A percentile compares a stretch with the other conserved stretches of the same genome.
Evolutionary conservation across 148 eudicot species (phyloP).

Genomic region (Rhododendron ovatum): DNA sequence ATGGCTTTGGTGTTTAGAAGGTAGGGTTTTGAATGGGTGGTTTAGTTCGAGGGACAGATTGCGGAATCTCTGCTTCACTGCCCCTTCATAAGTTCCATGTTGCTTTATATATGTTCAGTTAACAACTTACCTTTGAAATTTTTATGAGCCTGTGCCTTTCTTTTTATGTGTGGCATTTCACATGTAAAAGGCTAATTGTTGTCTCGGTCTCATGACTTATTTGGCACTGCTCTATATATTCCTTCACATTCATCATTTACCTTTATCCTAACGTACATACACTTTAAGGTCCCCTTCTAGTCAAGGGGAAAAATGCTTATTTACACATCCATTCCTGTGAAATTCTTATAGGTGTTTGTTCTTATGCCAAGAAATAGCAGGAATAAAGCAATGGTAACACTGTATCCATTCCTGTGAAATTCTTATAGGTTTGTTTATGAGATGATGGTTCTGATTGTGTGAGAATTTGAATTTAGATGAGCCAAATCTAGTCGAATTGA

Average conservation of each 20-base stretch:
- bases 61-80: background rate
- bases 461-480: background rate
- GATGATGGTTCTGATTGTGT: background rate
- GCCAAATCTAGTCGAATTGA: background rate
- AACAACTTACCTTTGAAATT: background rate
- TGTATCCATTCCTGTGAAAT: background rate
- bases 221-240: background rate
- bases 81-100: background rate
- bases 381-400: background rate
- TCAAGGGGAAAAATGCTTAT: background rate
- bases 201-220: background rate
- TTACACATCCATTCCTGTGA: background rate
- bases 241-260: background rate
- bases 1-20: background rate
- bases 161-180: background rate
- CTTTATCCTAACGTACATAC: background rate
- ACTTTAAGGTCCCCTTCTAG: background rate
- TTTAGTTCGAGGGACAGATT: background rate
- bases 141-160: background rate
- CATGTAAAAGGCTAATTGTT: background rate
- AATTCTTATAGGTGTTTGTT: background rate
- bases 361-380: background rate
- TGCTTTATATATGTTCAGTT: background rate
- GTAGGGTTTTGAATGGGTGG: background rate
- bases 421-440: background rate